Evolutionary conservation across 2,329 filamentous ascomycete species (phyloP).

Genomic region (Coniochaeta sp.): DNA sequence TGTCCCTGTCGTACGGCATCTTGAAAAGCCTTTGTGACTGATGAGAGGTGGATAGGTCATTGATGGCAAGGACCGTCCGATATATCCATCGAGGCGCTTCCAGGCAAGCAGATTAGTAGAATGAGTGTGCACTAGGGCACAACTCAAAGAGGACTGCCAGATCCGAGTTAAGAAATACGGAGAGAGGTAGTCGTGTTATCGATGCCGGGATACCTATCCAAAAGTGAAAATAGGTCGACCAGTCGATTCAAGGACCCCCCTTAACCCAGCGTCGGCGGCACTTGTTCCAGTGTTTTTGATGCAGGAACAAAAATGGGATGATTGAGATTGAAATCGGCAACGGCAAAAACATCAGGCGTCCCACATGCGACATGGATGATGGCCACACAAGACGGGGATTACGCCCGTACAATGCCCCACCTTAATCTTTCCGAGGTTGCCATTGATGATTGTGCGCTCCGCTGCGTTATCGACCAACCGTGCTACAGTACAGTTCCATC

Average conservation of each 20-base stretch:
- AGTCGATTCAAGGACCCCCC: not conserved
- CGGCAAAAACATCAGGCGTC: not conserved
- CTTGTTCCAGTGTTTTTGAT: not conserved
- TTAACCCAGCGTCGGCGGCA: not conserved
- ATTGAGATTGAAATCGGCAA: not conserved
- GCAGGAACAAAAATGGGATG: not conserved
- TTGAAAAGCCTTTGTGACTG: not conserved
- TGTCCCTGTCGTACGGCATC: slow-evolving; percentile 11
- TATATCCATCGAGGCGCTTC: not conserved
- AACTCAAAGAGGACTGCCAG: not conserved
- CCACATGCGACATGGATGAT: not conserved
- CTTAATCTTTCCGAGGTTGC: not conserved
- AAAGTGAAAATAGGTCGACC: not conserved
- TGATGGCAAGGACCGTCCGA: not conserved
- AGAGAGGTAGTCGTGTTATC: not conserved
- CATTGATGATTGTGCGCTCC: too few relatives aligned
- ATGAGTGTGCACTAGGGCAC: not conserved
- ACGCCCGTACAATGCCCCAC: not conserved
- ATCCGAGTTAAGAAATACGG: not conserved
- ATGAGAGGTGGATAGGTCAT: not conserved
- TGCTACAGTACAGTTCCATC: too few relatives aligned
- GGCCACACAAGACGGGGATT: not conserved
- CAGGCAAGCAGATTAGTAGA: not conserved
- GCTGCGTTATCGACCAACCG: not conserved
- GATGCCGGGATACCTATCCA: not conserved